phyloP scores from a whole-genome alignment of 345 rosid genomes.

The Arabis alpina region DNA sequence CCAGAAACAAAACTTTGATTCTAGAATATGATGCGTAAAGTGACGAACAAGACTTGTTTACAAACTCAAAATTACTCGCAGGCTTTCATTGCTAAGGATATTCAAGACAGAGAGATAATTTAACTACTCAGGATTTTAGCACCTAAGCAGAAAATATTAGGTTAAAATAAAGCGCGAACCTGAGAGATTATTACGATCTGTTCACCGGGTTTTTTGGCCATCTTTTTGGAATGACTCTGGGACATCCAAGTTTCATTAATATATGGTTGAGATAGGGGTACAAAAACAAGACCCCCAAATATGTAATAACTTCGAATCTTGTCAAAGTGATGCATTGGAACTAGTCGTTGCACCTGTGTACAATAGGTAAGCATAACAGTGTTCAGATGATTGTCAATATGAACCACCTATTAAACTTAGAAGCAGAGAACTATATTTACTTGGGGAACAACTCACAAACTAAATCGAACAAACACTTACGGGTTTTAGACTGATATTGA shows the following conservation, averaged over 20 bases:
- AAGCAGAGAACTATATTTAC: not conserved
- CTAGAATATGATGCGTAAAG: not conserved
- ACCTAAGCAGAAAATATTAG: too few relatives aligned
- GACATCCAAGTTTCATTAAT: not conserved
- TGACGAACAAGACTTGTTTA: not conserved
- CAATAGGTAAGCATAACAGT: too few relatives aligned
- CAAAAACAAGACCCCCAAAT: conserved; percentile 1
- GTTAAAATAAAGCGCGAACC: not conserved
- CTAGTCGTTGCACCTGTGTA: not conserved
- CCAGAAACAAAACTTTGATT: not conserved
- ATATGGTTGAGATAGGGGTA: not conserved
- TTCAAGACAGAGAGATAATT: too few relatives aligned
- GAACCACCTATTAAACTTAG: not conserved
- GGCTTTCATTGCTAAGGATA: too few relatives aligned
- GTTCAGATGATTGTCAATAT: not conserved
- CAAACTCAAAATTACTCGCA: too few relatives aligned
- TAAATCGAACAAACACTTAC: not conserved
- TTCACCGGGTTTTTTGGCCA: not conserved
- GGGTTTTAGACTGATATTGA: conserved; percentile 4
- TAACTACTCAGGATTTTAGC: too few relatives aligned
- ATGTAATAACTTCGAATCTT: not conserved
- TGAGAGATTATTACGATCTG: conserved; percentile 1
- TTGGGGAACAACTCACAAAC: not conserved
- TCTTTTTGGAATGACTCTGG: not conserved
- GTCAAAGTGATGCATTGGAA: not conserved